phyloP scores from a whole-genome alignment of 345 rosid species.

The Heritiera fomes region DNA sequence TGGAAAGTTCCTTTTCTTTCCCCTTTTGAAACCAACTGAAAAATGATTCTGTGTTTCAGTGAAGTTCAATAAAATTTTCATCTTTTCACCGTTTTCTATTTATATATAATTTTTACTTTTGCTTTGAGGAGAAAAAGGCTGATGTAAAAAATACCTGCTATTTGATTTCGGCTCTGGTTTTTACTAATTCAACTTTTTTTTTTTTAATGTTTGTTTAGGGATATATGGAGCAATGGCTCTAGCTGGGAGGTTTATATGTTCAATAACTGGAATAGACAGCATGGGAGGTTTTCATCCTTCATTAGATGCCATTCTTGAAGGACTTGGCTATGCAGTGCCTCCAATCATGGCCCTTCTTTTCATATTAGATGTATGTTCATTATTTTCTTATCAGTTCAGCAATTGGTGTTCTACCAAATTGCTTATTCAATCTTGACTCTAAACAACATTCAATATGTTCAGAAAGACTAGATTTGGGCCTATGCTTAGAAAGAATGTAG shows the following conservation, averaged over 20 bases:
- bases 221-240: conserved; percentile 92
- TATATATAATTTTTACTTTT: neutral
- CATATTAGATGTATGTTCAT: conserved; percentile 68
- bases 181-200: neutral
- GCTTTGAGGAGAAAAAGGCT: neutral
- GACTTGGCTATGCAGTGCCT: conserved; percentile 92
- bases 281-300: conserved; percentile 81
- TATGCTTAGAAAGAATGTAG: neutral
- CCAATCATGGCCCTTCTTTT: conserved; percentile 97
- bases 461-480: neutral
- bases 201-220: conserved; percentile 41
- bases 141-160: neutral
- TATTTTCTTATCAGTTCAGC: conserved; percentile 2
- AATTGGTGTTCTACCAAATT: neutral
- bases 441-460: neutral
- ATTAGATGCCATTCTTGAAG: conserved; percentile 68
- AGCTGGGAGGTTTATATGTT: conserved; percentile 87
- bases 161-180: neutral
- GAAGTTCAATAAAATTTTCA: neutral
- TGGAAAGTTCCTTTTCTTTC: neutral
- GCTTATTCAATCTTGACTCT: neutral
- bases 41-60: neutral
- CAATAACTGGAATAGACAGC: conserved; percentile 79
- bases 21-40: neutral
- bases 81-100: neutral